phyloP scores from a whole-genome alignment of 2,329 filamentous ascomycete species.

The Lachnellula suecica region DNA sequence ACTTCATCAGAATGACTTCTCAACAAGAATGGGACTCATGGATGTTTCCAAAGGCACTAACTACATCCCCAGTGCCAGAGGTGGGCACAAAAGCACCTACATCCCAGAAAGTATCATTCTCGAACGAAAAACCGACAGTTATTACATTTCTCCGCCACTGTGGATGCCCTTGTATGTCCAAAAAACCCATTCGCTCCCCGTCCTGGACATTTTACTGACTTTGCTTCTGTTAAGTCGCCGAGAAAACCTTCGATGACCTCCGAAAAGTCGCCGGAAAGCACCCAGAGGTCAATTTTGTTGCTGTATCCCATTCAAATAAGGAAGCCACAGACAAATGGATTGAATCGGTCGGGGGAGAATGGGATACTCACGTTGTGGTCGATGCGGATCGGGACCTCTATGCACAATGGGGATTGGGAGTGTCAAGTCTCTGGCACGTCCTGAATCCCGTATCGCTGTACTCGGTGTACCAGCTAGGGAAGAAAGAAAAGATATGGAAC shows the following conservation, averaged over 20 bases:
- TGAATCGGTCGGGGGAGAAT: slow-evolving; percentile 22
- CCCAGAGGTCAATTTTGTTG: slow-evolving; percentile 54
- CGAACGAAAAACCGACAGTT: slow-evolving; percentile 54
- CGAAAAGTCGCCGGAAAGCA: slow-evolving; percentile 50
- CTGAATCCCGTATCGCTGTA: slow-evolving; percentile 58
- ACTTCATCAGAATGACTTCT: slow-evolving; percentile 26
- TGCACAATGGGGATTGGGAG: slow-evolving; percentile 64
- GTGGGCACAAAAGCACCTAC: slow-evolving; percentile 57
- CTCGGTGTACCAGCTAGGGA: slow-evolving; percentile 56
- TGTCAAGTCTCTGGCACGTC: slow-evolving; percentile 59
- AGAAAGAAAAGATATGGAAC: slow-evolving; percentile 65
- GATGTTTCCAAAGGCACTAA: slow-evolving; percentile 22
- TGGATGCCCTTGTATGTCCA: slow-evolving; percentile 66
- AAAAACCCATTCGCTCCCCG: background rate
- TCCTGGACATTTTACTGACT: background rate
- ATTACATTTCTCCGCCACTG: slow-evolving; percentile 71
- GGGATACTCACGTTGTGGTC: slow-evolving; percentile 55
- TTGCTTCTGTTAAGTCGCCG: slow-evolving; percentile 44
- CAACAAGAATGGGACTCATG: slow-evolving; percentile 32
- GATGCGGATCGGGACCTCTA: slow-evolving; percentile 62
- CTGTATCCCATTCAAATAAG: slow-evolving; percentile 60
- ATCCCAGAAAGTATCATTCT: slow-evolving; percentile 48
- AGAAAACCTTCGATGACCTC: slow-evolving; percentile 61
- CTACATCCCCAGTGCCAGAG: slow-evolving; percentile 47
- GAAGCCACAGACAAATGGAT: slow-evolving; percentile 49